A percentile compares a stretch with the other conserved stretches of the same genome.
Evolutionary conservation across 2,329 filamentous ascomycete species (phyloP).

Genomic region (Scedosporium apiospermum): DNA sequence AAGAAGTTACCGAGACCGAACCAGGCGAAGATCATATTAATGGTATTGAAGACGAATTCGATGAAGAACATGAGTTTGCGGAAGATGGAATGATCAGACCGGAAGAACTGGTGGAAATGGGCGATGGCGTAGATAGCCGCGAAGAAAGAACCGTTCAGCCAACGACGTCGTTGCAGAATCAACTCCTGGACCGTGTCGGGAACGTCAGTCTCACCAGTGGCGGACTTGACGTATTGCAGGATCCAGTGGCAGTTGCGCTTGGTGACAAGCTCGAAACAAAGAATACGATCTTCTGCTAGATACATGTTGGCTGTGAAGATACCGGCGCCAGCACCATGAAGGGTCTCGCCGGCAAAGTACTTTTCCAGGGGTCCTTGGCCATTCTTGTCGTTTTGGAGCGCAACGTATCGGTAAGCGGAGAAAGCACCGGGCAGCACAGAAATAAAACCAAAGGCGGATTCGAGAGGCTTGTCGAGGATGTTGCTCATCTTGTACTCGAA

Average conservation of each 20-base stretch:
- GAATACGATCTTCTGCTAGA: conserved; percentile 93
- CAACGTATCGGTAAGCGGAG: conserved; percentile 93
- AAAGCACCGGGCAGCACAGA: conserved; percentile 94
- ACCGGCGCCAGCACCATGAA: conserved; percentile 84
- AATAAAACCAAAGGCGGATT: conserved; percentile 97
- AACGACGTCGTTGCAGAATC: conserved; percentile 89
- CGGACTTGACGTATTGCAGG: conserved; percentile 95
- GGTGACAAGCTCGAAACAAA: conserved; percentile 95
- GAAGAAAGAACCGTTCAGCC: conserved; percentile 98
- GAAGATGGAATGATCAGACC: conserved; percentile 78
- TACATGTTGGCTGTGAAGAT: conserved; percentile 99
- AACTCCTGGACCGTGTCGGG: conserved; percentile 90
- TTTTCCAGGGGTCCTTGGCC: conserved; percentile 88
- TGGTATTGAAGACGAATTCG: conserved; percentile 88
- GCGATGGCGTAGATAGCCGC: conserved; percentile 90
- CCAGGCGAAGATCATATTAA: conserved; percentile 98
- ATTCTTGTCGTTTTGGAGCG: conserved; percentile 93
- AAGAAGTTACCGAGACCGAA: conserved; percentile 99
- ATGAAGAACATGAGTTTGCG: conserved; percentile 85
- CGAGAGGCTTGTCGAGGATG: conserved; percentile 93
- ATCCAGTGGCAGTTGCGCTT: conserved; percentile 98
- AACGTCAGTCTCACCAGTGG: conserved; percentile 93
- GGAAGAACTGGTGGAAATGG: conserved; percentile 94
- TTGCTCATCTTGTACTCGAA: conserved; percentile 99
- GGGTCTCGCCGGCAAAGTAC: conserved; percentile 94